Conservation (phyloP, 73 alveolate genomes). For the Uronychia binucleata region DNA sequence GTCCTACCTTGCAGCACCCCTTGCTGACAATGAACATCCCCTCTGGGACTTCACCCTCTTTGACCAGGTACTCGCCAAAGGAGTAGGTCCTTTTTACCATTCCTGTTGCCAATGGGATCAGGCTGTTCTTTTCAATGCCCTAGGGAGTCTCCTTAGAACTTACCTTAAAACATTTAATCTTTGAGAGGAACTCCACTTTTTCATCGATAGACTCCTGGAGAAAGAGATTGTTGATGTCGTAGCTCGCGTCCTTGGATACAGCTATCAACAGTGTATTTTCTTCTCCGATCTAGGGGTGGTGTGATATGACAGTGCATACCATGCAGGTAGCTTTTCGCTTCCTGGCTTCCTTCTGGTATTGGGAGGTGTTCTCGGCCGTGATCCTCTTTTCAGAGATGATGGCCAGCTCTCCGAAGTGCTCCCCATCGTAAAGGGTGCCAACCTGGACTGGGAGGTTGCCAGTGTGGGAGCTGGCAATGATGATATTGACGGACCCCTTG, state of each 20-base stretch:
- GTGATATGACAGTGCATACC: no score
- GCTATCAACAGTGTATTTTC: background rate
- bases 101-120: background rate
- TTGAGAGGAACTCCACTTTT: background rate
- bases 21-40: background rate
- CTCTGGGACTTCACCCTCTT: background rate
- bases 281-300: no score
- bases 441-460: background rate
- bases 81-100: background rate
- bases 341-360: background rate
- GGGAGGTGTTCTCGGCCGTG: background rate
- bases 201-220: background rate
- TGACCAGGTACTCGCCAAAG: background rate
- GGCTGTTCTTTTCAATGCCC: background rate
- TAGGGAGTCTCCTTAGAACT: background rate
- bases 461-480: background rate
- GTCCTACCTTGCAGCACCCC: background rate
- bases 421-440: conserved; percentile 31
- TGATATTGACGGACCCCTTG: conserved; percentile 13
- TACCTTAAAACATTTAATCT: background rate
- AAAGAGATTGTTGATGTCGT: background rate
- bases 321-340: background rate
- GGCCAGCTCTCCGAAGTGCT: conserved; percentile 38
- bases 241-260: background rate
- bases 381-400: background rate